These are phyloP conservation scores for Plasmodium vivax DNA, from an alignment of 169 alveolate species.

Conservation along the genomic window DNA sequence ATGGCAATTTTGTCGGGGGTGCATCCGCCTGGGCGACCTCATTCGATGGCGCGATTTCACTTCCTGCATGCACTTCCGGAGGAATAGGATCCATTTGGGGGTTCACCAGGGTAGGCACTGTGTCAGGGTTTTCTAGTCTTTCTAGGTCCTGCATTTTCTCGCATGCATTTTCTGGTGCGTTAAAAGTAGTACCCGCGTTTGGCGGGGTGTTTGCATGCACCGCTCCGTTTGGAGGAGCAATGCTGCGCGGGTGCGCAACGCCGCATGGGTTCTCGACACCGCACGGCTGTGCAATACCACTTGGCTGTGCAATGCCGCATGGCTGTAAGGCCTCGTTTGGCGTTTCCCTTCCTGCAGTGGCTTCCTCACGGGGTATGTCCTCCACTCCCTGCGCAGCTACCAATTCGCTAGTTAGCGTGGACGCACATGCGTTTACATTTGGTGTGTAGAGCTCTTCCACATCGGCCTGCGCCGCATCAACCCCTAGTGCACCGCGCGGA, in stretches of 20 bases:
- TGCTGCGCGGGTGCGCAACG: background rate
- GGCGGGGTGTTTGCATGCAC: background rate
- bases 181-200: background rate
- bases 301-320: background rate
- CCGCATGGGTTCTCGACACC: background rate
- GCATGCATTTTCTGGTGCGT: background rate
- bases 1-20: background rate
- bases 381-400: background rate
- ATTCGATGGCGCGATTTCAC: background rate
- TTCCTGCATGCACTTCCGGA: background rate
- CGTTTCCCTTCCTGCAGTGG: background rate
- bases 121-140: background rate
- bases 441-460: background rate
- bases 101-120: background rate
- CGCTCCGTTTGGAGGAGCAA: background rate
- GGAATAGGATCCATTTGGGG: background rate
- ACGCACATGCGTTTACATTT: background rate
- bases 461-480: background rate
- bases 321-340: background rate
- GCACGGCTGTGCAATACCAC: background rate
- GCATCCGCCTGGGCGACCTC: background rate
- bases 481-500: background rate
- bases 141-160: background rate
- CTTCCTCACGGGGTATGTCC: background rate
- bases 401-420: background rate